Percentiles rank a stretch among this genome's conserved stretches.
Conservation (phyloP, 352 stramenopile genomes). For the Blastocystis sp. region DNA sequence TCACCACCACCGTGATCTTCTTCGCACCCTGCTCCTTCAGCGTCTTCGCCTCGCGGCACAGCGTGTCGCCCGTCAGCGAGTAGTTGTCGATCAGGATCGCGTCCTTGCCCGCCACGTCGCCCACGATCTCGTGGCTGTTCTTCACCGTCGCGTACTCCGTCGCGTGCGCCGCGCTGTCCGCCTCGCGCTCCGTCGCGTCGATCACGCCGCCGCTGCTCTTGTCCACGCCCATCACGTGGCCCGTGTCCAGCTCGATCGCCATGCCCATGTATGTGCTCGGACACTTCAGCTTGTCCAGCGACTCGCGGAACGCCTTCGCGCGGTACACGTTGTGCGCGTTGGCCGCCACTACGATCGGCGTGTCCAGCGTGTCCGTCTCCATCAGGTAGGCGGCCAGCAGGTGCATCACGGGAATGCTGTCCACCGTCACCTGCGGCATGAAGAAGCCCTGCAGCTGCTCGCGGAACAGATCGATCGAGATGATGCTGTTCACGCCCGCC, state of each 20-base stretch:
- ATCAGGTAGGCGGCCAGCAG: conserved; percentile 67
- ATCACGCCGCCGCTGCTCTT: conserved; percentile 70
- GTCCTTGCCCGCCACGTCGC: conserved; percentile 70
- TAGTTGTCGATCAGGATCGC: conserved; percentile 71
- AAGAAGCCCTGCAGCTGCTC: conserved; percentile 72
- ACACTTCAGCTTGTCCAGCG: conserved; percentile 58
- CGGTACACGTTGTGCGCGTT: conserved; percentile 67
- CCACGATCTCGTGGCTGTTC: conserved; percentile 69
- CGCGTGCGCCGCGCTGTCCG: conserved; percentile 20
- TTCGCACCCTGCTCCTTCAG: conserved; percentile 69
- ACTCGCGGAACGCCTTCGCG: conserved; percentile 61
- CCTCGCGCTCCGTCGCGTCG: conserved; percentile 48
- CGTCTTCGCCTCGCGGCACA: conserved; percentile 68
- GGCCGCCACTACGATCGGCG: conserved; percentile 36
- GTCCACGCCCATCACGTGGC: conserved; percentile 65
- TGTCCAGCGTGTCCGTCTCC: conserved; percentile 62
- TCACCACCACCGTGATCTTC: conserved; percentile 69
- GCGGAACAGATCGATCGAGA: conserved; percentile 80
- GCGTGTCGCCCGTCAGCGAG: conserved; percentile 60
- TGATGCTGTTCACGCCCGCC: conserved; percentile 80
- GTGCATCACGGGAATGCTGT: conserved; percentile 66
- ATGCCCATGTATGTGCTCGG: conserved; percentile 54
- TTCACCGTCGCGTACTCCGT: conserved; percentile 50
- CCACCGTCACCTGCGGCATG: conserved; percentile 37
- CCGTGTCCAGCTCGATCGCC: conserved; percentile 47